Evolutionary conservation across 1,284 basidiomycete genomes (phyloP), one percentile per base, ranked within the genome.

Genomic region (Cystobasidium pallidum): DNA sequence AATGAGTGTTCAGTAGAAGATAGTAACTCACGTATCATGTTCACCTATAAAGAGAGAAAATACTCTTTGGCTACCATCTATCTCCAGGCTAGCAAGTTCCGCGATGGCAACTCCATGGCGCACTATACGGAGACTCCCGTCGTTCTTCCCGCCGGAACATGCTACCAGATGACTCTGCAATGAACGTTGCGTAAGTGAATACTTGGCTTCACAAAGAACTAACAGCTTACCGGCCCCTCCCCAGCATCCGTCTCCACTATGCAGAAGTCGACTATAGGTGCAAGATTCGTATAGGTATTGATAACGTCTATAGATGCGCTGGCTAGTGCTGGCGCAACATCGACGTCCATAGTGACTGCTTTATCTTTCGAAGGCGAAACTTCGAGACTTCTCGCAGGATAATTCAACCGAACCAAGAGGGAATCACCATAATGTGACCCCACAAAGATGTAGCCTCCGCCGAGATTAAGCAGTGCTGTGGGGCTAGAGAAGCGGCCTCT

Each of bases 381-480:
- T 34, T n/a, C 54, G 34, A 34, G 30, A n/a, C 19, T 34, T 36
- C 13, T 32, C 32, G 30, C 34, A 63, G 66, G 73, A 76, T 72
- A 70, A 68, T 3, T 78, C 49, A 93, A 84, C 43, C 85, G 84
- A 1, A 95, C 77, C 15, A 96, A 80, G 75, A 91, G 88, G 0
- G 91, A 90, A 79, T 94, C 89, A 19, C 91, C 92, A 39, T 86
- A 84, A 74, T 92, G 89, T 0, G 93, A 95, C 1, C 91, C 89
- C 3, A 94, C 82, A 79, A 89, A 96, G 15, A 94, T 74, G n/a
- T 86, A 81, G 77, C 89, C 87, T 34, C 86, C 85, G 17, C 87
- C 85, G n/a, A 94, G 84, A 78, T 92, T 89, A 0, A 90, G 88
- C 64, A 97, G 78, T 1, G 88, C 86, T 1, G 86, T 90, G 0